Base-by-base conservation (phyloP, 129 eudicot species). In the Flaveria brownii region DNA sequence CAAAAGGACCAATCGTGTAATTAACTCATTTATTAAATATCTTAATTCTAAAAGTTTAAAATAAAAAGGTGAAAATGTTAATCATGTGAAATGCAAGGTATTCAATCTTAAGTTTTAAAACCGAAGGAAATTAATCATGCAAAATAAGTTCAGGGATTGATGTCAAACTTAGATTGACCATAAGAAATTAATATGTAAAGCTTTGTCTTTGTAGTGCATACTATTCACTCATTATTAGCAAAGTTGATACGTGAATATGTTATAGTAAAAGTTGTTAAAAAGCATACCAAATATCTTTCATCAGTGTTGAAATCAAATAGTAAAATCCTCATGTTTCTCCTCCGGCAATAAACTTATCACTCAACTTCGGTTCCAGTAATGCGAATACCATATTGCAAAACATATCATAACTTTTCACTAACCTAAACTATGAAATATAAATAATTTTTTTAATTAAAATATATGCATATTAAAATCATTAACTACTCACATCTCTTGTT, bases 321-420 rank as follows among this genome's bases (percentile, higher is more conserved):
- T 13, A 81, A 90, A 72, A 90, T 81, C 96, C 96, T 87, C 96
- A 90, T 71, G 87, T 92, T 87, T 87, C 96, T 52, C 92, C 96
- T 26, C 90, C 96, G 51, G 92, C 96, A 84, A 87, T 80, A 68
- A 90, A 90, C 84, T 85, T 90, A 65, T 74, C 71, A 52, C 96
- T 92, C 74, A 63, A 73, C 47, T 83, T 90, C 0, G 96, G 92
- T 81, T 87, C 96, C 86, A 90, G 60, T 13, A 92, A 90, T 6
- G 92, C 96, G 2, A 92, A 87, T 77, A 87, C 96, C 70, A 90
- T 87, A 3, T 70, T 85, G 70, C 85, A 87, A 17, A 89, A 90
- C 96, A 90, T 90, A 16, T 90, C 83, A 75, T 86, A 84, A 82
- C 92, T 90, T 88, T 90, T 87, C 78, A 90, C 96, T 81, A 90